phyloP scores from a whole-genome alignment of 768 basidiomycete genomes.

The Lepiota subincarnata region DNA sequence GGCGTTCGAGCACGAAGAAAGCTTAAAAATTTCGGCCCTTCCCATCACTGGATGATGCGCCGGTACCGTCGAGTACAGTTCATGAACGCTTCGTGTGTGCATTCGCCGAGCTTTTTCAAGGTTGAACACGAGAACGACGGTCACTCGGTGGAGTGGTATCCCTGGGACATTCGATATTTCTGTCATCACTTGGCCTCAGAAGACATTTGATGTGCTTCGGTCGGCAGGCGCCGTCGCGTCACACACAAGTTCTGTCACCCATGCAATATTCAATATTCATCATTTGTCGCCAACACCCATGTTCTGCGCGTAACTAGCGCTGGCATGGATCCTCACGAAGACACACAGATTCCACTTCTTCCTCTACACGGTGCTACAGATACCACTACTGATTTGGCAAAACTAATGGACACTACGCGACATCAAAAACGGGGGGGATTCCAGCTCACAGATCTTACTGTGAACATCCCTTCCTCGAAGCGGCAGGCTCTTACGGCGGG shows the following conservation, averaged over 20 bases:
- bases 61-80: no score
- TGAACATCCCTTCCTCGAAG: slow-evolving; percentile 9
- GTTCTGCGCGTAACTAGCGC: not conserved
- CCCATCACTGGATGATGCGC: not conserved
- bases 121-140: no score
- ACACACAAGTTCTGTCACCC: no score
- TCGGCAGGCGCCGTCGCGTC: no score
- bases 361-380: not conserved
- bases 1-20: not conserved
- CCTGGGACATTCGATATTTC: no score
- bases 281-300: not conserved
- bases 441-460: slow-evolving; percentile 10
- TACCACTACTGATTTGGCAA: not conserved
- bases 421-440: not conserved
- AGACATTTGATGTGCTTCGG: no score
- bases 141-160: no score
- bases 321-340: slow-evolving; percentile 4
- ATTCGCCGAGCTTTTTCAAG: no score
- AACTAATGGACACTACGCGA: not conserved
- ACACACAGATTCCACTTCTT: slow-evolving; percentile 8
- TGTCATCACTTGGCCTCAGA: no score
- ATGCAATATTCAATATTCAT: not conserved
- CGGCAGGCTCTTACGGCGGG: not conserved
- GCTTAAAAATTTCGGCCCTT: not conserved
- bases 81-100: no score